These are phyloP conservation scores for Carex kokanica DNA, from an alignment of 176 grass and related monocot genomes.

Conservation along the genomic window DNA sequence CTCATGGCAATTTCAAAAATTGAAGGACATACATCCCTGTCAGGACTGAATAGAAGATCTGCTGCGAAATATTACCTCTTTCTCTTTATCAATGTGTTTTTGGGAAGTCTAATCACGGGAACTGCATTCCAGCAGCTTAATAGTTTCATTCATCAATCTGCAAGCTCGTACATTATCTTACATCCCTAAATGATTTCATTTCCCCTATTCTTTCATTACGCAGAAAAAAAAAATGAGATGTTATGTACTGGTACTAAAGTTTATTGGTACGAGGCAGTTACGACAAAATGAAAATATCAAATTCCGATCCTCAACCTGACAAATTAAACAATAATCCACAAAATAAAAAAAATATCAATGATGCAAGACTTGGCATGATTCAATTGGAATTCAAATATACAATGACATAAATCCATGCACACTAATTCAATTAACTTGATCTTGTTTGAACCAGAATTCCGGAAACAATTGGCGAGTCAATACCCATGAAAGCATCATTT, in stretches of 20 bases:
- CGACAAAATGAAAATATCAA: neutral
- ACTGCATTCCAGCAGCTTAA: slow-evolving; percentile 95
- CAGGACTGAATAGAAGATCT: slow-evolving; percentile 75
- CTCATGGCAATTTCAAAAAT: slow-evolving; percentile 96
- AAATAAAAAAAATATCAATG: neutral
- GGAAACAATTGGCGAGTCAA: slow-evolving; percentile 77
- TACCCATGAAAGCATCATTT: slow-evolving; percentile 98
- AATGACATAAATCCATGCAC: neutral
- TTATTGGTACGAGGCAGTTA: neutral
- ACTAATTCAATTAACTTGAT: slow-evolving; percentile 23
- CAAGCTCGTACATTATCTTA: slow-evolving; percentile 57
- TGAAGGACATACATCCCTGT: slow-evolving; percentile 69
- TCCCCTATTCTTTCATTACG: neutral
- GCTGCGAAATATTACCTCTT: slow-evolving; percentile 82
- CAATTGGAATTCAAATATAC: neutral
- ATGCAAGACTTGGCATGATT: neutral
- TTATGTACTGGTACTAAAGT: neutral
- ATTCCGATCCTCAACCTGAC: neutral
- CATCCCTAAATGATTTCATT: neutral
- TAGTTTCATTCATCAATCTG: slow-evolving; percentile 72
- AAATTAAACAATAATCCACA: neutral
- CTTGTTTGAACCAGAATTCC: slow-evolving; percentile 54
- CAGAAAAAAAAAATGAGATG: neutral
- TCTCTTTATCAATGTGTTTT: slow-evolving; percentile 86
- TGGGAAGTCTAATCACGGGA: slow-evolving; percentile 88